Conservation (phyloP, 305 asterid species). For the Fraxinus sp. region DNA sequence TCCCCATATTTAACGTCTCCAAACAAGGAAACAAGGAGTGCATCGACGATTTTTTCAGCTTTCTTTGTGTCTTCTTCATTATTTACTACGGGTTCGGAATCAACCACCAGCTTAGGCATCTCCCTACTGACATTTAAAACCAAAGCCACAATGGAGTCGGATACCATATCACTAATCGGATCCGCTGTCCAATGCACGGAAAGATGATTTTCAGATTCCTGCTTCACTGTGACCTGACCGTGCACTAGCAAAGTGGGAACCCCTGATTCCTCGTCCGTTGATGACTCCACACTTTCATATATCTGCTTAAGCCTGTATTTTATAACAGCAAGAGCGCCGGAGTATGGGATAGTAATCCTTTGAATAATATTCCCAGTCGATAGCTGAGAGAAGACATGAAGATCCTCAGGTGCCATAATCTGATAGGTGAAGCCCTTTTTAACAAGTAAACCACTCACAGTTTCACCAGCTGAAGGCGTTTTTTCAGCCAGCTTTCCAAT, state of each 20-base stretch:
- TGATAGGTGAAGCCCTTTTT: conserved; percentile 98
- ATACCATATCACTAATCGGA: conserved; percentile 93
- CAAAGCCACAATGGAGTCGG: conserved; percentile 87
- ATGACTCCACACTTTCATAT: conserved; percentile 77
- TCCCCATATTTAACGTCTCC: conserved; percentile 80
- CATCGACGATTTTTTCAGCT: conserved; percentile 69
- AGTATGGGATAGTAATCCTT: conserved; percentile 88
- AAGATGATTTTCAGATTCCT: conserved; percentile 82
- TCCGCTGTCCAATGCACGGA: conserved; percentile 94
- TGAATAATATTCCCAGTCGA: conserved; percentile 81
- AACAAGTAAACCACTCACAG: conserved; percentile 87
- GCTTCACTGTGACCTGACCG: conserved; percentile 75
- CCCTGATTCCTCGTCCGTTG: conserved; percentile 78
- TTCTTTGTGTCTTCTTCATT: conserved; percentile 66
- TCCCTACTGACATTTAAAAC: conserved; percentile 80
- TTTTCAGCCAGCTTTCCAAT: conserved; percentile 79
- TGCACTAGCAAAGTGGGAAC: conserved; percentile 70
- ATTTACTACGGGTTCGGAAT: conserved; percentile 43
- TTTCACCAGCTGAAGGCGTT: conserved; percentile 68
- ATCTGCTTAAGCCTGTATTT: conserved; percentile 85
- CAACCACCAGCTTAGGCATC: conserved; percentile 71
- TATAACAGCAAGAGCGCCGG: conserved; percentile 90
- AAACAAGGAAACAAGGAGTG: conserved; percentile 81
- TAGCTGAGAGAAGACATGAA: conserved; percentile 82
- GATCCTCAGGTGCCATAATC: conserved; percentile 94